Base-by-base conservation (phyloP, 139 green algal genomes). In the Nannochloris sp. region DNA sequence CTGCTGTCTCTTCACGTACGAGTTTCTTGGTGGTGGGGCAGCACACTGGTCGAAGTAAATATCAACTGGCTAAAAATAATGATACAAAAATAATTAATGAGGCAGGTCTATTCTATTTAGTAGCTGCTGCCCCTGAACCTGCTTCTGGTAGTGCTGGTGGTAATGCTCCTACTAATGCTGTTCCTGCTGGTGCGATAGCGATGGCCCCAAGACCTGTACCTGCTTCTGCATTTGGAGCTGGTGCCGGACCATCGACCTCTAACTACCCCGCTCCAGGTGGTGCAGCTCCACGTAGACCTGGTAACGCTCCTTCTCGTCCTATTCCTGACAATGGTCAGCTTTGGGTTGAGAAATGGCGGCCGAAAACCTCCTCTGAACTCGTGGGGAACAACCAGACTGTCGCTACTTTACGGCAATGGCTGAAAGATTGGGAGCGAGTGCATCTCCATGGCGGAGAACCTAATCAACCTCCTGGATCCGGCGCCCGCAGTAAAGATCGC, bases 301-400 rank as follows among this genome's bases (percentile, higher is more conserved):
- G 4, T 35, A 23, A 2, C 24, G 34, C 36, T 34, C 32, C 29
- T 33, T 7, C 31, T 29, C 12, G 48, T 27, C 24, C 32, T 24
- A 37, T 42, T 12, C 45, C 32, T 30, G 60, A 29, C 37, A n/a
- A 37, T 36, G 30, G 35, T 30, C 64, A 88, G 68, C 80, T 97
- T 60, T 98, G 92, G 92, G 89, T 95, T 25, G 86, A 95, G 71
- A 97, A 95, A 75, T 92, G 91, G 79, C 87, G 87, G 70, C 94
- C 93, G 3, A 67, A 72, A 27, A 73, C 38, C 15, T 73, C 72
- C 0, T 27, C n/a, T 2, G 90, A 99, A 61, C 79, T 99, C 12
- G 83, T 97, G 12, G 94, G 89, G 38, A 98, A 98, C 70, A 46
- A 60, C 33, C 10, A 19, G 35, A 25, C 31, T 3, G 33, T 72